Base-by-base conservation (phyloP, 2,329 filamentous ascomycete genomes). In the Ophiocordyceps camponoti-floridani region DNA sequence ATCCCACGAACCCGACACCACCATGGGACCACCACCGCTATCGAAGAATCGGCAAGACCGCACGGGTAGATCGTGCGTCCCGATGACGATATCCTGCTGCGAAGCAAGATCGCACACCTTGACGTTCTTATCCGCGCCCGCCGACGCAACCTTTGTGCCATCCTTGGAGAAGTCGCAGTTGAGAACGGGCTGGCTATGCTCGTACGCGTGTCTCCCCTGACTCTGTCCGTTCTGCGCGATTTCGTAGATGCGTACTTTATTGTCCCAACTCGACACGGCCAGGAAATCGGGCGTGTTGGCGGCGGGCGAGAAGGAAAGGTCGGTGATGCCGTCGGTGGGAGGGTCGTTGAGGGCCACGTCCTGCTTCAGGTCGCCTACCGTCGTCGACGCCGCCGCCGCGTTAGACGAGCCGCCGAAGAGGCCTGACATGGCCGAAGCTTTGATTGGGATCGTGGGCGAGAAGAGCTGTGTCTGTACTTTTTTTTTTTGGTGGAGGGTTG, bases 221-320 rank as follows among this genome's bases (percentile, higher is more conserved):
- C 83, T 89, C 58, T 83, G 75, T 40, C 87, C 86, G 52, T 77
- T 77, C 46, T 65, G 66, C 51, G 81, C 77, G 58, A 96, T 86
- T 62, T 96, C 86, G 66, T 96, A 98, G 59, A 98, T 89, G 57
- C 88, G 82, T 50, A 96, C 86, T 62, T 94, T 94, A 69, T 93
- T 94, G 65, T 98, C 91, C 91, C 91, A 98, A 54, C 86, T 94
- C 42, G 86, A 70, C 33, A 95, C 84, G 23, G 89, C 87, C 16
- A 98, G 72, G 59, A 93, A 83, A 55, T 96, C 86, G 56, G 61
- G 59, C 41, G 55, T 62, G 56, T 59, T 69, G 56, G 49, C 65
- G 56, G 56, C 70, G 56, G 82, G 77, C 13, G 82, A 88, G 67
- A 95, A 98, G 43, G 77, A 69, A 48, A 98, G 72, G 58, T 87